Base-by-base conservation (phyloP, 305 asterid genomes). In the Ilex paraguariensis region DNA sequence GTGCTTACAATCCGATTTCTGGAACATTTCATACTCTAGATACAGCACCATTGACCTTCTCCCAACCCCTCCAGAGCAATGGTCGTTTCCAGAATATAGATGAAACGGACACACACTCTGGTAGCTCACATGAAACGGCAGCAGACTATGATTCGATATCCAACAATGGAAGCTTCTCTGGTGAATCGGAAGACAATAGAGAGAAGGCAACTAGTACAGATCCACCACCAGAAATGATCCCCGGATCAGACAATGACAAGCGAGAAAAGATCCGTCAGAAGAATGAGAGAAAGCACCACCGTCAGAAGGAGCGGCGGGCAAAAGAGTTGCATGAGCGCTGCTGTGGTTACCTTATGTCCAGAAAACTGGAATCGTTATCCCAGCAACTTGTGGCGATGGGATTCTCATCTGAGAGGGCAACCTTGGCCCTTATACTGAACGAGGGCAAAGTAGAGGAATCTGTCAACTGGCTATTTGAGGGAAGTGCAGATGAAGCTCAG, bases 221-320 rank as follows among this genome's bases (percentile, higher is more conserved):
- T 33, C 54, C 64, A 0, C 85, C 56, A 42, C 82, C 60, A 46
- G 81, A 70, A 62, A 67, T 77, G 1, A 77, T 81, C 31, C 86
- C 88, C 39, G 91, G 91, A 54, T 82, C 86, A 59, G 91, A 84
- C 65, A 77, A 69, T 66, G 91, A 84, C 70, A 84, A 82, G 53
- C 56, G 88, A 66, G 91, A 82, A 55, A 84, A 82, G 68, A 75
- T 82, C 51, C 86, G 91, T 16, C 88, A 70, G 70, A 80, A 82
- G 77, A 84, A 84, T 49, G 91, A 84, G 81, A 77, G 67, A 69
- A 84, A 84, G 57, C 91, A 84, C 62, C 91, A 79, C 60, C 77
- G 91, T 32, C 91, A 84, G 62, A 84, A 82, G 82, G 91, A 82
- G 76, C 82, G 81, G 70, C 79, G 91, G 58, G 88, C 91, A 31